Base-by-base conservation (phyloP, 441 rosid genomes). In the Populus hybrid region DNA sequence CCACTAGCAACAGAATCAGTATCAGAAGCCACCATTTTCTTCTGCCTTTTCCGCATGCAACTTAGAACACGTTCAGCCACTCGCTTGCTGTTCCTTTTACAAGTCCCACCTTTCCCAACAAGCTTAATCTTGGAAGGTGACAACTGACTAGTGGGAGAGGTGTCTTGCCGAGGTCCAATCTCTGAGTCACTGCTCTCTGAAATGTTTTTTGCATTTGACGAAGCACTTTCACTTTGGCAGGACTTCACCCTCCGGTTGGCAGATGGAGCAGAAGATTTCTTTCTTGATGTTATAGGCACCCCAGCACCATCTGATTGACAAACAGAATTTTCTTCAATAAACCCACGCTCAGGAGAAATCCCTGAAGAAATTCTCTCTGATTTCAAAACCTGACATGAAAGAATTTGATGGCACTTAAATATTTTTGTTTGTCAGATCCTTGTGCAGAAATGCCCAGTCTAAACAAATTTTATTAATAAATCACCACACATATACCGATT, bases 121-220 rank as follows among this genome's bases (percentile, higher is more conserved):
- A 76, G 80, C 87, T 93, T 93, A 75, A 82, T 77, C 84, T 91
- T 89, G 75, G 93, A 82, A 23, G 94, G 87, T 76, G 94, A 88
- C 76, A 82, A 80, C 35, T 81, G 83, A 76, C 82, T 75, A 63
- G 86, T 69, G 16, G 86, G 75, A 72, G 84, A 50, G 67, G 85
- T 81, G 74, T 88, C 95, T 68, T 84, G 93, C 81, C 77, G 84
- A 63, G 85, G 87, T 81, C 93, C 94, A 29, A 82, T 87, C 84
- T 93, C 99, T 67, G 98, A 94, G 76, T 94, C 99, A 74, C 99
- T 96, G 82, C 97, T 88, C 77, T 87, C 98, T 72, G 92, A 86
- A 76, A 85, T 72, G 77, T 85, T 88, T 86, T 89, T 93, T 18
- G 87, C 97, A 80, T 89, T 96, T 76, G 98, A 94, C 6, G 98